phyloP scores from a whole-genome alignment of 345 rosid genomes.

The Bruguiera gymnorhiza region DNA sequence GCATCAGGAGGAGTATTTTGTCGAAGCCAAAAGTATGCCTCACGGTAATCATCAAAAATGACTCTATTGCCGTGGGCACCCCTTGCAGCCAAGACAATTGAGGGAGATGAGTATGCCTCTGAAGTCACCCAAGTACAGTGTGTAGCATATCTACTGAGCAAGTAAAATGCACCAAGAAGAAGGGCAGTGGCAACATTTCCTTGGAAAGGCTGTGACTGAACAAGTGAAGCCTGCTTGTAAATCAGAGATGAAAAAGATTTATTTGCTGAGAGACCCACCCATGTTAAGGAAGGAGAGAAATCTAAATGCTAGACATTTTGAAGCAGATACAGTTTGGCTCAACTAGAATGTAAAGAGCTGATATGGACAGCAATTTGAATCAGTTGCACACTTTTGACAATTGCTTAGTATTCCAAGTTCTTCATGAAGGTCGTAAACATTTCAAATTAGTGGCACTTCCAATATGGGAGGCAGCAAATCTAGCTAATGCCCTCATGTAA shows the following conservation, averaged over 20 bases:
- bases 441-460: too few relatives aligned
- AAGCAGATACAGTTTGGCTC: not conserved
- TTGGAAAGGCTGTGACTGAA: conserved; percentile 95
- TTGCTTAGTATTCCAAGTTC: not conserved
- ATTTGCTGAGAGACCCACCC: not conserved
- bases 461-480: too few relatives aligned
- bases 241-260: conserved; percentile 16
- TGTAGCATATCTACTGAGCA: conserved; percentile 81
- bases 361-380: not conserved
- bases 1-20: conserved; percentile 97
- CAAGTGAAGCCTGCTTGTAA: conserved; percentile 58
- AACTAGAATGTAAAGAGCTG: not conserved
- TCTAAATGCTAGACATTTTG: not conserved
- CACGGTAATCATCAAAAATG: conserved; percentile 98
- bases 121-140: conserved; percentile 99
- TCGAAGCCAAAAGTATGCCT: conserved; percentile 97
- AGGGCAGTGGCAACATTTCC: conserved; percentile 81
- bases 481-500: too few relatives aligned
- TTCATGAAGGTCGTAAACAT: not conserved
- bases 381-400: not conserved
- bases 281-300: not conserved
- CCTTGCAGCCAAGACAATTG: conserved; percentile 97
- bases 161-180: conserved; percentile 82
- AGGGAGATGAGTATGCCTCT: conserved; percentile 99
- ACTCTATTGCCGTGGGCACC: conserved; percentile 97